Evolutionary conservation across 352 stramenopile species (phyloP).

Genomic region (Globisporangium barbulae): DNA sequence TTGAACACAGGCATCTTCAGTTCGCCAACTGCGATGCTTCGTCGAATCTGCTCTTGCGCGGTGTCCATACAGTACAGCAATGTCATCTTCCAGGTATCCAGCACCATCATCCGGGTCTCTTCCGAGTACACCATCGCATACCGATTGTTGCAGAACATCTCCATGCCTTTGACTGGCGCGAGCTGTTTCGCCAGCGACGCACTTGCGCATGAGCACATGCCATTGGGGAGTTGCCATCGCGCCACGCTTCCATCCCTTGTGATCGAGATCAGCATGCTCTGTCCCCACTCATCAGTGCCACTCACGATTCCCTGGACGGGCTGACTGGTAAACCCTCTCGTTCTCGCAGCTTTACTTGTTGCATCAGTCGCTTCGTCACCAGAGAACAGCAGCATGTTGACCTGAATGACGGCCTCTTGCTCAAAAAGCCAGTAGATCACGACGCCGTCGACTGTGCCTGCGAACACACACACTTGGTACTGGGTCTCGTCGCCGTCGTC

Average conservation of each 20-base stretch:
- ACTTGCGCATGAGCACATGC: constrained; percentile 52
- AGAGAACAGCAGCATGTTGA: constrained; percentile 59
- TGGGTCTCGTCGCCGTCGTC: constrained; percentile 28
- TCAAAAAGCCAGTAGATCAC: constrained; percentile 78
- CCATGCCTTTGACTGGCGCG: constrained; percentile 57
- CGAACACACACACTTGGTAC: constrained; percentile 68
- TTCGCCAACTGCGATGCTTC: constrained; percentile 61
- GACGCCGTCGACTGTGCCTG: constrained; percentile 54
- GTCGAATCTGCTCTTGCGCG: constrained; percentile 72
- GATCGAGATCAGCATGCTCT: constrained; percentile 66
- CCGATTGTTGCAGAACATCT: constrained; percentile 70
- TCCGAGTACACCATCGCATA: constrained; percentile 73
- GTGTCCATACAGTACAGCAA: constrained; percentile 75
- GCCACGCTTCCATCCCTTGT: constrained; percentile 50
- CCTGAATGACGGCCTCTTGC: constrained; percentile 51
- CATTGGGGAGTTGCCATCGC: constrained; percentile 67
- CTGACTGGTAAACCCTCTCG: background rate
- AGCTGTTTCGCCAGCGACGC: constrained; percentile 50
- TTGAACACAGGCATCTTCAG: constrained; percentile 33
- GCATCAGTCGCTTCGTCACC: constrained; percentile 2
- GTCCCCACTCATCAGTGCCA: constrained; percentile 74
- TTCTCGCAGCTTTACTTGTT: background rate
- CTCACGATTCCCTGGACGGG: constrained; percentile 61
- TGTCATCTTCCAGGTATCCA: constrained; percentile 74
- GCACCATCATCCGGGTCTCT: constrained; percentile 69